phyloP scores from a whole-genome alignment of 2,329 filamentous ascomycete genomes.

The Penicillium sp. region DNA sequence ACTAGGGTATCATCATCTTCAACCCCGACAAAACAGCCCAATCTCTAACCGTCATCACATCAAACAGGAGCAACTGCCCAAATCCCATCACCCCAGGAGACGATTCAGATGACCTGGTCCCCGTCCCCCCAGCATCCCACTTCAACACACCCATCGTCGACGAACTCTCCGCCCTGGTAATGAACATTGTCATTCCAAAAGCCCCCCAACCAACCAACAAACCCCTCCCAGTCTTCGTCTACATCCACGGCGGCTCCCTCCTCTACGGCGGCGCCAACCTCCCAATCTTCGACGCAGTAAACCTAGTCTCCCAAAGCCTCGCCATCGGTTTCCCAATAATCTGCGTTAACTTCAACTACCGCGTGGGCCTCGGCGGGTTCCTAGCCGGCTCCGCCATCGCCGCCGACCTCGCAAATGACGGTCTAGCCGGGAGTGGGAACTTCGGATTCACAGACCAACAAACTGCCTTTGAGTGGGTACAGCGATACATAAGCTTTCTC shows the following conservation, averaged over 20 bases:
- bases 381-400: constrained; percentile 22
- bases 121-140: constrained; percentile 26
- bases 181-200: constrained; percentile 30
- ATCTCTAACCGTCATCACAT: background rate
- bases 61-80: constrained; percentile 25
- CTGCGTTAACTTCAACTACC: constrained; percentile 33
- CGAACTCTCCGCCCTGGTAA: constrained; percentile 27
- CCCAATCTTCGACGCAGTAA: constrained; percentile 31
- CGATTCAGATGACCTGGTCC: constrained; percentile 26
- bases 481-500: constrained; percentile 35
- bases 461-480: constrained; percentile 40
- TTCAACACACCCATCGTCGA: constrained; percentile 16
- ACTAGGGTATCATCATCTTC: constrained; percentile 19
- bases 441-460: constrained; percentile 44
- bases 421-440: constrained; percentile 37
- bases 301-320: constrained; percentile 28
- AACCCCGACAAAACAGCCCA: background rate
- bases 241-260: constrained; percentile 32
- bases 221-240: constrained; percentile 28
- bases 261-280: constrained; percentile 32
- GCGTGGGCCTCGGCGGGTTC: constrained; percentile 32
- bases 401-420: constrained; percentile 23
- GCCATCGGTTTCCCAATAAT: constrained; percentile 26
- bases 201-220: constrained; percentile 1
- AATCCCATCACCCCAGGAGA: constrained; percentile 25